Evolutionary conservation across 768 basidiomycete genomes (phyloP).

Genomic region (Russula olivacea): DNA sequence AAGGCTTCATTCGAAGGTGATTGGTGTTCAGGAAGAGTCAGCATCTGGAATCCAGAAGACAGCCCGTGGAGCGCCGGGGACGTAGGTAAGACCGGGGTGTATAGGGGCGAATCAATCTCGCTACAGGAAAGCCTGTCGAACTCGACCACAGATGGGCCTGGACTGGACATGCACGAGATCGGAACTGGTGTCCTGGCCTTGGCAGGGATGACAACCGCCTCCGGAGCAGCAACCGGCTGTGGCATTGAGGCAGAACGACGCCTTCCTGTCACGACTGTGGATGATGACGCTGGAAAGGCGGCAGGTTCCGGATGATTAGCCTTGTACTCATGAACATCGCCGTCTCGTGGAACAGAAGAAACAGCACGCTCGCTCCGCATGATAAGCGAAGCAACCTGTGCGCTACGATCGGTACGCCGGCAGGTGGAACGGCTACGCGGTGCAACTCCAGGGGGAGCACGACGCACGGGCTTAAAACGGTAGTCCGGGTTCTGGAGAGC

Average conservation of each 20-base stretch:
- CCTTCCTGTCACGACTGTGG: constrained; percentile 1
- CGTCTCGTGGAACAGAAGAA: constrained; percentile 3
- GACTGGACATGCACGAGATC: constrained; percentile 21
- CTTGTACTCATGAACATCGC: background rate
- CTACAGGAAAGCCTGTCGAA: constrained; percentile 19
- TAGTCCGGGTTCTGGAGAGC: constrained; percentile 54
- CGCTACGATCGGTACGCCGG: constrained; percentile 19
- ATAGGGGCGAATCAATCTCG: constrained; percentile 18
- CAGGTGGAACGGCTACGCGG: background rate
- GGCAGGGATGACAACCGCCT: background rate
- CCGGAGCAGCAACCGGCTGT: constrained; percentile 12
- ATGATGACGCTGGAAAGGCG: background rate
- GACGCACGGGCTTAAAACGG: constrained; percentile 48
- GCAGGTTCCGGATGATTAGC: background rate
- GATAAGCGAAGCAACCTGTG: constrained; percentile 11
- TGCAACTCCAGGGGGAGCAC: constrained; percentile 5
- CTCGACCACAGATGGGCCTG: constrained; percentile 9
- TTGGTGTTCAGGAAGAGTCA: constrained; percentile 4
- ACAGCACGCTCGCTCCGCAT: constrained; percentile 16
- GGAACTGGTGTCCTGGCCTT: constrained; percentile 12
- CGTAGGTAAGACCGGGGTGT: constrained; percentile 12
- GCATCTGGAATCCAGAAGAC: constrained; percentile 8
- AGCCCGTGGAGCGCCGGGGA: constrained; percentile 3
- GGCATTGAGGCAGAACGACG: constrained; percentile 25
- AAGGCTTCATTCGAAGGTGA: background rate